Base-by-base conservation (phyloP, 371 early-diverging fungal species). In the Apophysomyces elegans region DNA sequence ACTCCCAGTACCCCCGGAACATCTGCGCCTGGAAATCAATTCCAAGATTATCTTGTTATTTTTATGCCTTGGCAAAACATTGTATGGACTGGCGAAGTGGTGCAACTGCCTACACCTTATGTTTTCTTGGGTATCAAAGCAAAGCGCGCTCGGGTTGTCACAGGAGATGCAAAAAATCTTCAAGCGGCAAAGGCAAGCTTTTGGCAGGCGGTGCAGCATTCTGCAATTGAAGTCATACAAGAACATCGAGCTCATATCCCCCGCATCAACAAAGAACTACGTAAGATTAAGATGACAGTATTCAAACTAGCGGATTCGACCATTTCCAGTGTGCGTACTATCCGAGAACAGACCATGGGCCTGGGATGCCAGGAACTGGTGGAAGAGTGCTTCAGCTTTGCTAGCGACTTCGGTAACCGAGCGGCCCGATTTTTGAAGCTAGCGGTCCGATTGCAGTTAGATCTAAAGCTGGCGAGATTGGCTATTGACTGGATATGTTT, bases 401-500 rank as follows among this genome's bases (percentile, higher is more conserved):
- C 91, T 0, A 88, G 90, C 38, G 92, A 91, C 67, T 91, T 91
- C 64, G 91, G 92, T 32, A 81, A 87, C 43, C 84, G 88, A 7
- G 84, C 87, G 0, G 73, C 92, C n/a, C 83, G 86, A 59, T 86
- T 88, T 38, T 74, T 94, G 66, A 91, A 88, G 46, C 57, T 77
- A 21, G 82, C 84, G 1, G 76, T 79, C 7, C 78, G 88, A 26
- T 67, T 77, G 0, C 84, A 86, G 59, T 67, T 88, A 16, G 87
- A 88, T 64, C 63, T 86, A 18, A 86, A 87, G 47, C 73, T 94
- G 21, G 79, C 90, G 7, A 85, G 88, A 8, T 78, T 95, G 14
- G 85, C 93, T 2, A 91, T 93, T 45, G 92, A 92, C 54, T 96
- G 96, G 96, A 90, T 93, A 50, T 89, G 88, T 61, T 96, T 96